phyloP scores from a whole-genome alignment of 2,329 filamentous ascomycete genomes.

The Pseudopithomyces chartarum region DNA sequence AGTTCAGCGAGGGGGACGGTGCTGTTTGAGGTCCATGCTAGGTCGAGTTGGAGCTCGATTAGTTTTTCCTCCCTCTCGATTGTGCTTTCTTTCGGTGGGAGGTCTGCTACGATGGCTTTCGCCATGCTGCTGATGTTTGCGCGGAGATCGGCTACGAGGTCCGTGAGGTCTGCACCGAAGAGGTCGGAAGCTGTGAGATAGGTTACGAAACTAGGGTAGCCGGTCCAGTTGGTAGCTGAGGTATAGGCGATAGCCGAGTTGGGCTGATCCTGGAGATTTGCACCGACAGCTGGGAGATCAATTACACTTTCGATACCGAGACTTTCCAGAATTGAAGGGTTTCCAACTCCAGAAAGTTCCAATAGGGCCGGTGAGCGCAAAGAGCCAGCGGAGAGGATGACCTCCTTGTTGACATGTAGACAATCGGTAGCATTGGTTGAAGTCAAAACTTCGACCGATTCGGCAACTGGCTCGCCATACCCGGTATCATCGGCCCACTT shows the following conservation, averaged over 20 bases:
- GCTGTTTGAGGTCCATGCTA: slow-evolving; percentile 50
- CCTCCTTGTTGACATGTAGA: slow-evolving; percentile 31
- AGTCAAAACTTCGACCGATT: slow-evolving; percentile 31
- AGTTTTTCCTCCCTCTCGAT: slow-evolving; percentile 46
- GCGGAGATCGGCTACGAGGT: slow-evolving; percentile 27
- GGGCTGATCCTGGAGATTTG: slow-evolving; percentile 43
- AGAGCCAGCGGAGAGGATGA: slow-evolving; percentile 44
- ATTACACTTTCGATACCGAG: slow-evolving; percentile 27
- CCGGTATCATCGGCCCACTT: slow-evolving; percentile 34
- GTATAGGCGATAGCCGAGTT: slow-evolving; percentile 31
- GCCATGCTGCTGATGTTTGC: slow-evolving; percentile 38
- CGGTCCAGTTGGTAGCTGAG: slow-evolving; percentile 41
- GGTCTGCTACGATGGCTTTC: slow-evolving; percentile 24
- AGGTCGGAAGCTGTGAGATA: slow-evolving; percentile 44
- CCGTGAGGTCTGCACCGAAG: slow-evolving; percentile 33
- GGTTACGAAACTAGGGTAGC: slow-evolving; percentile 44
- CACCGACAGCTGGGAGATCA: slow-evolving; percentile 33
- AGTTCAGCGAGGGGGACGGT: slow-evolving; percentile 55
- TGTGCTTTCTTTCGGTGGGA: slow-evolving; percentile 21
- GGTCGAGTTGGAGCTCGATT: slow-evolving; percentile 53
- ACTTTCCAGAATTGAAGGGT: slow-evolving; percentile 29
- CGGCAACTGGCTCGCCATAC: slow-evolving; percentile 20
- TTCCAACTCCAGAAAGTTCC: slow-evolving; percentile 45
- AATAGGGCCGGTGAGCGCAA: slow-evolving; percentile 41
- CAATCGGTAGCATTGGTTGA: slow-evolving; percentile 19